Evolutionary conservation across 108 stramenopile genomes (phyloP), one percentile per base, ranked within the genome.

Genomic region (Fistulifera pelliculosa): DNA sequence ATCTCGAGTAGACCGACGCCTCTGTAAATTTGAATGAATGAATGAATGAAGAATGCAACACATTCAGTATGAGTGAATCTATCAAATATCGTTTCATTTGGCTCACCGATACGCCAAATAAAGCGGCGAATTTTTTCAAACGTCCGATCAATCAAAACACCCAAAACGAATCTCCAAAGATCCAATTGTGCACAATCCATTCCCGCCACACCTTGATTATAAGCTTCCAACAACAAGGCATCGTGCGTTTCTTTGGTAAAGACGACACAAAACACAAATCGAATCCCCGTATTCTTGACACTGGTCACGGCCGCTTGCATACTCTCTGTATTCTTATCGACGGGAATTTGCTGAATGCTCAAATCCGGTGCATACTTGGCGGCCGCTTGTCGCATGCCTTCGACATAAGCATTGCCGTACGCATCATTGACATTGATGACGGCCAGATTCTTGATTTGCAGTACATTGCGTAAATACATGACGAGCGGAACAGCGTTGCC

Each of bases 361-460:
- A 76, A 52, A 24, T 63, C 58, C 23, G 76, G 76, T 38, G 65
- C 60, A 25, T 61, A 41, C 25, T 45, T 12, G 1, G 39, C 16
- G 12, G 65, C 69, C 7, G 65, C 69, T 19, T 12, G 5, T n/a
- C 49, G 65, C 4, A 79, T 41, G 11, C 72, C 77, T 8, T 49
- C 24, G 3, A 69, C 75, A 60, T 60, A 79, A 1, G 68, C 52
- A 47, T 72, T 74, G 1, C 81, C 81, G 55, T 66, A 78, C 18
- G 77, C 23, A 41, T 82, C 75, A 45, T 78, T 70, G 24, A 71
- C 49, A 39, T 78, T 49, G 1, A 79, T 27, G 4, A 82, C 65
- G 14, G 67, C 74, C 40, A 76, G 41, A 25, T 64, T 52, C 19
- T 23, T 59, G 14, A 76, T 28, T n/a, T 57, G 41, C 44, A 63